Evolutionary conservation across 495 filamentous ascomycete species (phyloP), one percentile per base, ranked within the genome.

Genomic region (Aspergillus baeticus): DNA sequence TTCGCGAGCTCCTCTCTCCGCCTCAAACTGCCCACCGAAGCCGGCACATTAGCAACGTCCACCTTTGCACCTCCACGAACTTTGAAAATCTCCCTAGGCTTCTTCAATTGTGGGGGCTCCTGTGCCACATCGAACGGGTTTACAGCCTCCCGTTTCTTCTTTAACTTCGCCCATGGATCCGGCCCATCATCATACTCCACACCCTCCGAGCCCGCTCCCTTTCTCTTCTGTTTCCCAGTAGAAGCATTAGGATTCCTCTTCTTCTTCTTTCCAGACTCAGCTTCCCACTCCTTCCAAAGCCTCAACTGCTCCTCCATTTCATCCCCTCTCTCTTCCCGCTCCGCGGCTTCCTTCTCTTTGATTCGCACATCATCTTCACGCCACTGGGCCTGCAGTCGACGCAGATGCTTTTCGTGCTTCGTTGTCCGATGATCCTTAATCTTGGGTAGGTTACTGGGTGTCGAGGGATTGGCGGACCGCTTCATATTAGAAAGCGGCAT

Each of bases 91-190:
- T 83, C 84, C 61, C 77, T 84, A 6, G 86, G 85, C 45, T 77
- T 78, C 46, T 74, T 83, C 58, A 97, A 77, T 59, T 84, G 81
- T 7, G 94, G 94, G 35, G 94, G 94, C 14, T 90, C 92, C 44
- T 85, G 72, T 7, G 84, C 92, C 35, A 93, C 84, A 64, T 96
- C 92, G 64, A 92, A 83, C 47, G 96, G 76, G 72, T 73, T 69
- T 47, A 69, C 36, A 72, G 70, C 67, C 45, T 68, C 37, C 57
- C 63, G 54, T 36, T 80, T 75, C 36, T 73, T 77, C 59, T 72
- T 75, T 60, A 98, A 69, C 56, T 81, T 83, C 48, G 81, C 85
- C 92, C 93, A 98, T 10, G 91, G 90, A 75, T 97, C 93, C 17
- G 83, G 81, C 20, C 86, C 79, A 31, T 80, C 76, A 55, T 77